Conservation (phyloP, 225 moss, liverwort and hornwort species). For the Sphagnum contortum region DNA sequence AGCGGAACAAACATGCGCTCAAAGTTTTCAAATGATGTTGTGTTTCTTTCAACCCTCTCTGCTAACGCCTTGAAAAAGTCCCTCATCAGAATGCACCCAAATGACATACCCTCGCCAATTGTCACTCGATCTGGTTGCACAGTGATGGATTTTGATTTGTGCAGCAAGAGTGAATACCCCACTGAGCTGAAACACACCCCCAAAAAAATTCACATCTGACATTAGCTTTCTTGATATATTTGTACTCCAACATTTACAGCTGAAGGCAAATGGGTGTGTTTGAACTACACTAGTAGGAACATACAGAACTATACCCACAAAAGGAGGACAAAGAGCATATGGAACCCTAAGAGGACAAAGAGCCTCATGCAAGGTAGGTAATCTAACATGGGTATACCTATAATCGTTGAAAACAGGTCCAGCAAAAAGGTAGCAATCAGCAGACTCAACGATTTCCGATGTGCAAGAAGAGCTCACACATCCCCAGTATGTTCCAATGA, state of each 20-base stretch:
- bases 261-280: no score
- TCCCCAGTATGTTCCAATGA: constrained; percentile 46
- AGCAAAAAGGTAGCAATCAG: constrained; percentile 34
- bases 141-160: constrained; percentile 25
- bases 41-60: constrained; percentile 21
- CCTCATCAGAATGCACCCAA: constrained; percentile 31
- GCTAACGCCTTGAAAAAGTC: constrained; percentile 27
- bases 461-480: constrained; percentile 39
- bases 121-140: constrained; percentile 36
- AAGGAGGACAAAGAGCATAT: no score
- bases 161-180: constrained; percentile 36
- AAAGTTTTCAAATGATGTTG: constrained; percentile 29
- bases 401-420: constrained; percentile 44
- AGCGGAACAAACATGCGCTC: constrained; percentile 31
- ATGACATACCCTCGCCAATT: constrained; percentile 23
- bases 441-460: constrained; percentile 39
- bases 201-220: no score
- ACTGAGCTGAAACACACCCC: constrained; percentile 18
- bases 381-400: no score
- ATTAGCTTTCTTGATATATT: no score
- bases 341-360: no score
- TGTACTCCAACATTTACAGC: no score
- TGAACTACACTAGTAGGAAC: no score
- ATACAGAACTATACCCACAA: no score
- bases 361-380: no score